Conservation (phyloP, 2,329 filamentous ascomycete genomes). For the Paecilomyces variotii region DNA sequence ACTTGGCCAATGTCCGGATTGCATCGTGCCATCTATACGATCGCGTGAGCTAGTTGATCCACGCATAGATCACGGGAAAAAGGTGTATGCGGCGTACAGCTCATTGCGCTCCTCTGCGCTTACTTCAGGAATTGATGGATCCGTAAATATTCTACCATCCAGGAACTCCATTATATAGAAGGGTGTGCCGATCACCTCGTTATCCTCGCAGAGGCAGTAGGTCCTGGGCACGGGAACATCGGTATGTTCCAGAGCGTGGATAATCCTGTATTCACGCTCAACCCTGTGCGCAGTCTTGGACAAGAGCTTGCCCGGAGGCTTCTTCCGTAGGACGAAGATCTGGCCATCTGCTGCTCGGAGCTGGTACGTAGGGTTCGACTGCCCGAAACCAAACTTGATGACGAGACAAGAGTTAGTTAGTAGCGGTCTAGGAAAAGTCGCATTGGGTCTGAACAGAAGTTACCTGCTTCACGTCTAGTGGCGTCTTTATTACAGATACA, state of each 20-base stretch:
- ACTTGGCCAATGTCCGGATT: slow-evolving; percentile 70
- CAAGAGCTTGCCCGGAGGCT: slow-evolving; percentile 87
- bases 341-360: slow-evolving; percentile 62
- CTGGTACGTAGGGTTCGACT: slow-evolving; percentile 96
- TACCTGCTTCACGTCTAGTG: slow-evolving; percentile 85
- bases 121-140: slow-evolving; percentile 71
- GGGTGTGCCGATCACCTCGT: slow-evolving; percentile 69
- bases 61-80: slow-evolving; percentile 1
- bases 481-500: slow-evolving; percentile 76
- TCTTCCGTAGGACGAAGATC: slow-evolving; percentile 90
- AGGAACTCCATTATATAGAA: slow-evolving; percentile 98
- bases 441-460: slow-evolving; percentile 9
- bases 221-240: slow-evolving; percentile 80
- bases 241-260: slow-evolving; percentile 70
- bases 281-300: slow-evolving; percentile 94
- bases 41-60: background rate
- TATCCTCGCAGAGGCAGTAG: slow-evolving; percentile 80
- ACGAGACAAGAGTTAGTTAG: background rate
- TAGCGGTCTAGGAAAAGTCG: background rate
- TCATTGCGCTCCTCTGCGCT: slow-evolving; percentile 59
- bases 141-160: slow-evolving; percentile 86
- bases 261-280: slow-evolving; percentile 88
- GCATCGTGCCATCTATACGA: slow-evolving; percentile 67
- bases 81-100: slow-evolving; percentile 46
- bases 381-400: slow-evolving; percentile 86